Evolutionary conservation across 495 filamentous ascomycete genomes (phyloP).

Genomic region (Penicillium roqueforti): DNA sequence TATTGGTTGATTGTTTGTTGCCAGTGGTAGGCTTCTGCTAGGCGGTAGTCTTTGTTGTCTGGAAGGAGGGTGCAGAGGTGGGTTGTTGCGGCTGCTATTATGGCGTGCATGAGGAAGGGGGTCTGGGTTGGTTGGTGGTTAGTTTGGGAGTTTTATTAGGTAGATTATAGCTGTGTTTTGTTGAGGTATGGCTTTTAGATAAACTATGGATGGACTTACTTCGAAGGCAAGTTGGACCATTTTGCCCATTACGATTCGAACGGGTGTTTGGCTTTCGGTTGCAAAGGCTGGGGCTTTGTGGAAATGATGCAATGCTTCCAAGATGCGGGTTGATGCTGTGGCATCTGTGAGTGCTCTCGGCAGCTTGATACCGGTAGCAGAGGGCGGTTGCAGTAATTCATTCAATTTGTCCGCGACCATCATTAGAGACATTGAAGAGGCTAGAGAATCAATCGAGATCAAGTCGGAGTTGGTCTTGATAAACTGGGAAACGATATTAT

Average conservation of each 20-base stretch:
- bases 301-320: constrained; percentile 37
- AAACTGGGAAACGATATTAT: constrained; percentile 19
- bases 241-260: constrained; percentile 28
- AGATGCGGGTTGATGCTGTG: neutral
- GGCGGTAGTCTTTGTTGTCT: constrained; percentile 26
- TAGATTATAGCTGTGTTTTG: neutral
- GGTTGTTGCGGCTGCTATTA: constrained; percentile 37
- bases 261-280: constrained; percentile 19
- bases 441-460: constrained; percentile 18
- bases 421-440: constrained; percentile 24
- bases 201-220: constrained; percentile 21
- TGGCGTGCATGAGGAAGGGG: constrained; percentile 46
- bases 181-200: neutral
- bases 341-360: neutral
- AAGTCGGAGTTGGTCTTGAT: constrained; percentile 11
- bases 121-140: constrained; percentile 27
- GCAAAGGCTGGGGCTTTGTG: constrained; percentile 22
- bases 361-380: neutral
- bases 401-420: constrained; percentile 24
- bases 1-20: constrained; percentile 40
- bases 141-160: neutral
- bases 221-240: constrained; percentile 38
- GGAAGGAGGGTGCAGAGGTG: constrained; percentile 36
- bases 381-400: constrained; percentile 18
- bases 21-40: constrained; percentile 43